Base-by-base conservation (phyloP, 306 rosid species). In the Castanopsis chinensis region DNA sequence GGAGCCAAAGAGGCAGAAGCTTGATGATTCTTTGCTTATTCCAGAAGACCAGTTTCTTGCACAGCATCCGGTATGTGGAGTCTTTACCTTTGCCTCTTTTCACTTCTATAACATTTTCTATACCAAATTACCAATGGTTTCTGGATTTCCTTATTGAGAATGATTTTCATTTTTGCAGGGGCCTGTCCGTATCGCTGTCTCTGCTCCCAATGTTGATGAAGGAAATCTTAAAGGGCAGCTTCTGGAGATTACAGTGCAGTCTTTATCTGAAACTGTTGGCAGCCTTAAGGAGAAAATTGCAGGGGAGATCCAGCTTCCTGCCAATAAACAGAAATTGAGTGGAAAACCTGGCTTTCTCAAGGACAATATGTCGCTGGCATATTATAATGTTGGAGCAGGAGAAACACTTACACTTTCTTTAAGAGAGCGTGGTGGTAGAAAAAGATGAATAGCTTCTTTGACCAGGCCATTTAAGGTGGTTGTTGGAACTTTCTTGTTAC, bases 371-470 rank as follows among this genome's bases (percentile, higher is more conserved):
- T 91, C 98, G 18, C 97, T 92, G 80, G 99, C 99, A 21, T 89
- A 89, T 83, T 95, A 95, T 88, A 92, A 95, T 76, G 77, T 95
- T 51, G 93, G 94, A 77, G 92, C 92, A 64, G 94, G 97, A 65
- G 99, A 91, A 73, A 72, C 82, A 20, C 92, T 92, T 56, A 14
- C 90, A 56, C 94, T 95, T 58, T 82, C 96, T 76, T 77, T 95
- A 73, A 91, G 99, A 85, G 99, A 95, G 89, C 96, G 97, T 79
- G 99, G 98, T 85, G 99, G 99, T 85, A 91, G 99, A 90, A 92
- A 91, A 92, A 89, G 94, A 90, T 91, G 87, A 93, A 72, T 67
- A 55, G 53, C 71, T 69, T 82, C 60, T 76, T 52, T 52, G 80
- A 49, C 78, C 70, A 21, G 21, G 63, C 81, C 32, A 12, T 56